Evolutionary conservation across 148 eudicot species (phyloP).

Genomic region (Suaeda aralocaspica): DNA sequence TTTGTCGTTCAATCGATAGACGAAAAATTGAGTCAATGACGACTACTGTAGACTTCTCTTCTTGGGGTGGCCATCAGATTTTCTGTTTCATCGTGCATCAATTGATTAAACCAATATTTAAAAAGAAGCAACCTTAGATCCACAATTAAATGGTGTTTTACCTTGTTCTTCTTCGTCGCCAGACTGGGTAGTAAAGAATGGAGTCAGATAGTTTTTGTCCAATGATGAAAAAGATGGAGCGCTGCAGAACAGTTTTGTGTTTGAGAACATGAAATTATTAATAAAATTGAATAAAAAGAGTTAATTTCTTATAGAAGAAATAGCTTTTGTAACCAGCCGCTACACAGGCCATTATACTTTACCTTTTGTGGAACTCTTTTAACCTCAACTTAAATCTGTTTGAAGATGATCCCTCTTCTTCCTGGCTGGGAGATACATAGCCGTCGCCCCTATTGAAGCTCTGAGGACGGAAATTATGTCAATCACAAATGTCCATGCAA

Average conservation of each 20-base stretch:
- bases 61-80: constrained; percentile 31
- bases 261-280: neutral
- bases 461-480: constrained; percentile 32
- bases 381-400: constrained; percentile 83
- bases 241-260: constrained; percentile 40
- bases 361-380: constrained; percentile 88
- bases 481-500: constrained; percentile 14
- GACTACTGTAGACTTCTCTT: constrained; percentile 38
- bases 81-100: constrained; percentile 25
- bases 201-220: constrained; percentile 92
- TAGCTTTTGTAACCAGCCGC: neutral
- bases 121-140: neutral
- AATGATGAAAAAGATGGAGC: constrained; percentile 79
- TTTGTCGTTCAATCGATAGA: neutral
- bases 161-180: constrained; percentile 74
- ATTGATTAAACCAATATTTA: neutral
- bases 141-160: constrained; percentile 19
- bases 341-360: constrained; percentile 13
- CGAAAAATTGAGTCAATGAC: constrained; percentile 19
- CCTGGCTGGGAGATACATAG: constrained; percentile 61
- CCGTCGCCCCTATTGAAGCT: constrained; percentile 58
- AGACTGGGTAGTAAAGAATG: constrained; percentile 86
- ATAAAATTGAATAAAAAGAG: neutral
- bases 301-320: neutral
- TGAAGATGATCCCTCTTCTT: constrained; percentile 75